Base-by-base conservation (phyloP, 1,284 basidiomycete species). In the Trichosporon sp. region DNA sequence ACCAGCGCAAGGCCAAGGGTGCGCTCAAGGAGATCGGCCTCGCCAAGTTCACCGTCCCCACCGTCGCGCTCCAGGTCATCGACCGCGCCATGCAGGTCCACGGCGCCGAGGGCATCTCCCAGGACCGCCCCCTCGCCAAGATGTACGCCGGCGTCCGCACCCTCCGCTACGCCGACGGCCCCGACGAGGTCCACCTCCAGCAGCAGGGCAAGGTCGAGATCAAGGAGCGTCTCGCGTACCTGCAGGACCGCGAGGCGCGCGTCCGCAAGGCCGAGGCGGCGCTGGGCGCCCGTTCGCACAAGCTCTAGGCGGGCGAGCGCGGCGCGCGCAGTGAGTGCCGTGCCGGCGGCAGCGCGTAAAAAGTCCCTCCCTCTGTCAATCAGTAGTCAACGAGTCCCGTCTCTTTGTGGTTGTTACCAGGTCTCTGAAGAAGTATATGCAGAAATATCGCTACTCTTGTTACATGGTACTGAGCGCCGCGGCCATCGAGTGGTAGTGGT, bases 1-100 rank as follows among this genome's bases (percentile, higher is more conserved):
- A 98, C 84, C 90, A 89, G 75, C 85, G 88, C 78, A 89, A 91
- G 73, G 93, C 96, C 2, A 99, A 98, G 82, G 95, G 92, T 51
- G 96, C 97, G 0, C 81, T 98, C 83, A 95, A 95, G 83, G 96
- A 98, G 82, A 99, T 99, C 77, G 95, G 93, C 51, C 93, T 98
- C 74, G 93, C 94, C 68, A 99, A 99, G 93, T 95, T 96, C 76
- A 89, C 93, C 60, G 93, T 98, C 5, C 95, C 95, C 29, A 87
- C 87, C 0, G 92, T 96, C 89, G 94, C 95, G 0, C 86, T 93
- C 66, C 85, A 86, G 34, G 91, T 99, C 68, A 87, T 98, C 66
- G 97, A 99, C 85, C 89, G 93, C 44, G 92, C 94, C 1, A 98
- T 99, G 73, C 96, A 99, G 86, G 87, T 91, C 0, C 92, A 93